These are phyloP conservation scores for Schizopora paradoxa DNA, from an alignment of 1,284 basidiomycete species.

Conservation along the genomic window DNA sequence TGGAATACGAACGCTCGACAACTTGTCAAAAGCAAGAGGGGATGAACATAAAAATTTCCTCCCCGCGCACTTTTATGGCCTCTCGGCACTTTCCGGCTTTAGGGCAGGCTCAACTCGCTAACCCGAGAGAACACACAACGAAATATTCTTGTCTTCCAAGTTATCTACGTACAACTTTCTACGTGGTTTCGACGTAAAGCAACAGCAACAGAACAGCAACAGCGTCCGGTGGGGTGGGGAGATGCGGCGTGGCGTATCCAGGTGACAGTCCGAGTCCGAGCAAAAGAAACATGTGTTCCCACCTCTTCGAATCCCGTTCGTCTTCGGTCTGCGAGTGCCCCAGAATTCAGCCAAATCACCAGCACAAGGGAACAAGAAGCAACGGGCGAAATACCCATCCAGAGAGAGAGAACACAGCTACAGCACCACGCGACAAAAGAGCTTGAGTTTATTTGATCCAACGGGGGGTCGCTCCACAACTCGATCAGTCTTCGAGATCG, in stretches of 20 bases:
- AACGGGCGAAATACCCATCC: neutral
- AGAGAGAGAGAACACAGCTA: neutral
- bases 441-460: too few species aligned
- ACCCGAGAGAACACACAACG: too few species aligned
- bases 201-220: neutral
- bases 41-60: conserved; percentile 29
- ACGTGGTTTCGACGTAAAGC: neutral
- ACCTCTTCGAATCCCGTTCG: conserved; percentile 10
- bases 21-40: conserved; percentile 56
- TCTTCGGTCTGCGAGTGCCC: too few species aligned
- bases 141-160: too few species aligned
- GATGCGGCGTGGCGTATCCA: conserved; percentile 2
- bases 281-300: neutral
- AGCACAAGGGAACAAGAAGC: neutral
- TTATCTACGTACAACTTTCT: neutral
- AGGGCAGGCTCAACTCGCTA: conserved; percentile 32
- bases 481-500: conserved; percentile 34
- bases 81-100: conserved; percentile 20
- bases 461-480: too few species aligned
- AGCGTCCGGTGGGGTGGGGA: neutral
- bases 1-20: conserved; percentile 40
- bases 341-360: conserved; percentile 8
- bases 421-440: neutral
- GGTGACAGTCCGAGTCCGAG: conserved; percentile 1
- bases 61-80: neutral